phyloP scores from a whole-genome alignment of 2,329 filamentous ascomycete genomes.

The Grosmannia serpens region DNA sequence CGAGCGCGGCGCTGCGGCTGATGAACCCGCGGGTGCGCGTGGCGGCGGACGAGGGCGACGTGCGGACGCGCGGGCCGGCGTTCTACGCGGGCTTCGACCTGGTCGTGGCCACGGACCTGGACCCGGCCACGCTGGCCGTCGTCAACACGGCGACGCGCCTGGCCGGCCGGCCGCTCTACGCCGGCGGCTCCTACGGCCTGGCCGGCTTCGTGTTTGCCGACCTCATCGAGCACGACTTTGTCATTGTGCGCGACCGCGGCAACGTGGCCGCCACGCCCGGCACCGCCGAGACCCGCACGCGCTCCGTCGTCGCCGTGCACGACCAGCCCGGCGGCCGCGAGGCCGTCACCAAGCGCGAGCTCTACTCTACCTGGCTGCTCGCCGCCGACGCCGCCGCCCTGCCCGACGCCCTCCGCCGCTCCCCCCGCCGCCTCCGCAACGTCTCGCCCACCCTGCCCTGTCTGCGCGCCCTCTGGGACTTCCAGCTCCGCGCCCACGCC shows the following conservation, averaged over 20 bases:
- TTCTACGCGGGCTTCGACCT: conserved; percentile 76
- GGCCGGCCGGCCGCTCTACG: conserved; percentile 74
- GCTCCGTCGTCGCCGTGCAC: conserved; percentile 62
- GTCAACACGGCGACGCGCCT: conserved; percentile 83
- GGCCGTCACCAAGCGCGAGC: conserved; percentile 80
- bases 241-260: conserved; percentile 72
- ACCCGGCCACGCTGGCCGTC: conserved; percentile 58
- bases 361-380: conserved; percentile 81
- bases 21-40: conserved; percentile 84
- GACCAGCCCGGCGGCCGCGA: conserved; percentile 37
- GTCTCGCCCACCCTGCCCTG: conserved; percentile 82
- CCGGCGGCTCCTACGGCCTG: conserved; percentile 73
- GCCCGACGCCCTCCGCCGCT: conserved; percentile 55
- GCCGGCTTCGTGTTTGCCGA: conserved; percentile 96
- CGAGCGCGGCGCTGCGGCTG: conserved; percentile 63
- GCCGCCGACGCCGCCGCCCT: conserved; percentile 67
- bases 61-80: conserved; percentile 54
- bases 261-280: conserved; percentile 54
- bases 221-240: conserved; percentile 79
- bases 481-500: conserved; percentile 44
- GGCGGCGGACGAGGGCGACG: conserved; percentile 54
- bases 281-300: conserved; percentile 60
- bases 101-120: conserved; percentile 80
- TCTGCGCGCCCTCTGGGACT: conserved; percentile 83
- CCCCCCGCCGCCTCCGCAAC: conserved; percentile 55